Conservation (phyloP, 306 rosid genomes). For the Lablab purpureus region DNA sequence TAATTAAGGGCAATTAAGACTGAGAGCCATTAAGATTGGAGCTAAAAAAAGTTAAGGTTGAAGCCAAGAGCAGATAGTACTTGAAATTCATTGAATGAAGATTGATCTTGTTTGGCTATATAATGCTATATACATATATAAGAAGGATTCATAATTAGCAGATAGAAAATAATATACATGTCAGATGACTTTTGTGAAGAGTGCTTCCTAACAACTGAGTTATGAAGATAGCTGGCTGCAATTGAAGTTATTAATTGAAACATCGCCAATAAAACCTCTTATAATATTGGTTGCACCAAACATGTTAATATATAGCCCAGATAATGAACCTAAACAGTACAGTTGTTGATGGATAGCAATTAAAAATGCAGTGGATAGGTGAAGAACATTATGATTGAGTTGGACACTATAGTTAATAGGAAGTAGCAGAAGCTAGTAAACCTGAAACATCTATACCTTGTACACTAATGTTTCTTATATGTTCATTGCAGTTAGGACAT, state of each 20-base stretch:
- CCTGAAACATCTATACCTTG: conserved; percentile 10
- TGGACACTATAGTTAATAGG: conserved; percentile 6
- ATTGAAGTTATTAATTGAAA: conserved; percentile 17
- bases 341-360: conserved; percentile 11
- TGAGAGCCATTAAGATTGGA: conserved; percentile 10
- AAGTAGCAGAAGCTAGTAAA: conserved; percentile 33
- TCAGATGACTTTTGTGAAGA: not conserved
- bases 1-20: conserved; percentile 20
- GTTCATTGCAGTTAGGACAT: not conserved
- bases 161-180: conserved; percentile 17
- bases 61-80: conserved; percentile 10
- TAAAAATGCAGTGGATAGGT: conserved; percentile 15
- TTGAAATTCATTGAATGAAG: not conserved
- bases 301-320: conserved; percentile 6
- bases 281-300: conserved; percentile 12
- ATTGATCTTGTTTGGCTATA: conserved; percentile 11
- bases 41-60: not conserved
- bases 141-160: not conserved
- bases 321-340: conserved; percentile 2
- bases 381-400: conserved; percentile 14
- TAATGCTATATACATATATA: not conserved
- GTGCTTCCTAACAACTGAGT: conserved; percentile 19
- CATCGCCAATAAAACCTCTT: not conserved
- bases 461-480: not conserved
- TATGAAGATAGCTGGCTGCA: conserved; percentile 4